Percentiles rank a stretch among this genome's conserved stretches.
These are phyloP conservation scores for Boletus coccyginus DNA, from an alignment of 768 basidiomycete genomes.

Conservation along the genomic window DNA sequence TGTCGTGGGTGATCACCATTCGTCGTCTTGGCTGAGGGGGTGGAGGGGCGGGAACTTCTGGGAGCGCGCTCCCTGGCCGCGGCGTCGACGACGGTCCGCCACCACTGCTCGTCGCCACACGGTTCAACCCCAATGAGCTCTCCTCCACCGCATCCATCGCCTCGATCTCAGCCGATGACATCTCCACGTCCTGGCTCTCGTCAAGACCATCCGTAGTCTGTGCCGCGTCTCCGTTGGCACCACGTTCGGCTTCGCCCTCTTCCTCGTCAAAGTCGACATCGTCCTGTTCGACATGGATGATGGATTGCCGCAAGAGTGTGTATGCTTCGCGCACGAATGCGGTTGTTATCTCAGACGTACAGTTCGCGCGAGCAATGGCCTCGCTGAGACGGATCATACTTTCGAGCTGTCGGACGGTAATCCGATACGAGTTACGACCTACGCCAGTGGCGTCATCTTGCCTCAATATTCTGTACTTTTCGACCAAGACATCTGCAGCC, in stretches of 20 bases:
- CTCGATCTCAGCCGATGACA: constrained; percentile 60
- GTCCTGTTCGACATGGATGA: constrained; percentile 99
- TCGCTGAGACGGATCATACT: constrained; percentile 98
- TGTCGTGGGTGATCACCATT: constrained; percentile 94
- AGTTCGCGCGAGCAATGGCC: constrained; percentile 96
- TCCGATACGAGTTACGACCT: constrained; percentile 91
- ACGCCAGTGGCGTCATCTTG: constrained; percentile 90
- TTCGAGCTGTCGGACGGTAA: constrained; percentile 96
- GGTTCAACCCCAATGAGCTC: constrained; percentile 41
- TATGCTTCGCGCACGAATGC: constrained; percentile 96
- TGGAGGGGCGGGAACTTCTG: constrained; percentile 33
- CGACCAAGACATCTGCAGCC: constrained; percentile 89
- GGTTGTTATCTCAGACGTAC: constrained; percentile 94
- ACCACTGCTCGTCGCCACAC: constrained; percentile 36
- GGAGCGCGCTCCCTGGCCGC: constrained; percentile 25
- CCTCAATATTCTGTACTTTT: constrained; percentile 89
- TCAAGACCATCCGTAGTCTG: constrained; percentile 39
- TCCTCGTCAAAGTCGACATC: constrained; percentile 98
- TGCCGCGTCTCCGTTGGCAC: constrained; percentile 33
- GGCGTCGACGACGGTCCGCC: constrained; percentile 33
- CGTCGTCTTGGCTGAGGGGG: constrained; percentile 60
- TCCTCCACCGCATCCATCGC: constrained; percentile 50
- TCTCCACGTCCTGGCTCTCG: constrained; percentile 60
- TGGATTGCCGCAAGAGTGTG: constrained; percentile 89
- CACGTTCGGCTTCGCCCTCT: constrained; percentile 59